Percentiles rank a stretch among this genome's conserved stretches.
phyloP scores from a whole-genome alignment of 2,329 filamentous ascomycete genomes.

The Neopestalotiopsis clavispora region DNA sequence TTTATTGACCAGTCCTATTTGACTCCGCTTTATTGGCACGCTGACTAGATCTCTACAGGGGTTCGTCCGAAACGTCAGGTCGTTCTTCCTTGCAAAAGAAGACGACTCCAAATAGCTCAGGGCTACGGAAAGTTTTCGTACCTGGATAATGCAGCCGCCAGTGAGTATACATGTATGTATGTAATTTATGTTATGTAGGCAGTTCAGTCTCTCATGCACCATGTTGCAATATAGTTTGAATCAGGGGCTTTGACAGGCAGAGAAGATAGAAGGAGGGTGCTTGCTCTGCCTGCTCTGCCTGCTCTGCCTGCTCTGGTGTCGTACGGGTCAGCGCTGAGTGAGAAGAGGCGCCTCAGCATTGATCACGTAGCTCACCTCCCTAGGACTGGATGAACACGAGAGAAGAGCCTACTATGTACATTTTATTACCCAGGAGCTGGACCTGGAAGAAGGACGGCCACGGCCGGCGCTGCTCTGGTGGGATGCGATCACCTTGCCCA shows the following conservation, averaged over 20 bases:
- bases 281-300: too few species aligned
- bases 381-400: not conserved
- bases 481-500: too few species aligned
- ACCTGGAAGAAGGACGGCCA: too few species aligned
- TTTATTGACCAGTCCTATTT: constrained; percentile 28
- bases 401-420: not conserved
- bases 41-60: constrained; percentile 1
- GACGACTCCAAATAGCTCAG: not conserved
- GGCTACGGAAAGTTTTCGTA: not conserved
- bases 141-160: not conserved
- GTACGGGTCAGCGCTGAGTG: not conserved
- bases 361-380: not conserved
- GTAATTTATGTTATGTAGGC: not conserved
- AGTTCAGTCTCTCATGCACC: not conserved
- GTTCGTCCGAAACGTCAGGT: not conserved
- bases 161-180: not conserved
- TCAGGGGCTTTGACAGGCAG: not conserved
- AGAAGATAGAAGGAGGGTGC: too few species aligned
- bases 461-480: too few species aligned
- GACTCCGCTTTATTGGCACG: constrained; percentile 25
- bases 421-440: too few species aligned
- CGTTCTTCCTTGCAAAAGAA: not conserved
- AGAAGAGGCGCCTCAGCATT: not conserved
- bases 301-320: not conserved
- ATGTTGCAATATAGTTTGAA: not conserved